Percentiles rank a stretch among this genome's conserved stretches.
Conservation (phyloP, 352 stramenopile genomes). For the Peronospora belbahrii region DNA sequence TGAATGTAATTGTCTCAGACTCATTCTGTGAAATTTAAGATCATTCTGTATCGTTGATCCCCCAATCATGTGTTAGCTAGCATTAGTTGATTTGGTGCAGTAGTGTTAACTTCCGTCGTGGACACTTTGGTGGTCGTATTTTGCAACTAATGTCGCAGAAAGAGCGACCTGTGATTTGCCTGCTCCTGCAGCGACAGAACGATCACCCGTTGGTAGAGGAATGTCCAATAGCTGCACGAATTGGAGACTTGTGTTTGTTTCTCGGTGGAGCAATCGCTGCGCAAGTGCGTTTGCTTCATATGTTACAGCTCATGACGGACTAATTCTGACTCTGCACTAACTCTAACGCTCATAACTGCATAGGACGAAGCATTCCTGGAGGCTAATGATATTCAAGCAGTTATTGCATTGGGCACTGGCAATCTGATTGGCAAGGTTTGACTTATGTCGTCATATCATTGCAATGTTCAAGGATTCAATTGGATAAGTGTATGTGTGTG, state of each 20-base stretch:
- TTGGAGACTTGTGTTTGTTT: constrained; percentile 45
- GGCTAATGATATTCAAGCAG: constrained; percentile 32
- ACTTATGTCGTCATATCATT: background rate
- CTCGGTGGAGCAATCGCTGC: constrained; percentile 49
- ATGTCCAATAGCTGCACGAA: constrained; percentile 38
- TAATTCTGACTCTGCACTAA: too few relatives aligned
- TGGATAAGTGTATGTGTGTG: background rate
- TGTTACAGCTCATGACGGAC: background rate
- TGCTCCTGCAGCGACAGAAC: constrained; percentile 36
- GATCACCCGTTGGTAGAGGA: constrained; percentile 43
- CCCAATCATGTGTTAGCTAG: too few relatives aligned
- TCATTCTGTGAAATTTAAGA: too few relatives aligned
- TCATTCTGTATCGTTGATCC: too few relatives aligned
- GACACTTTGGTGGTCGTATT: too few relatives aligned
- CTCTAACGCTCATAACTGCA: background rate
- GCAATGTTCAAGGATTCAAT: background rate
- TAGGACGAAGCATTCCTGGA: constrained; percentile 40
- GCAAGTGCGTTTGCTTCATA: constrained; percentile 23
- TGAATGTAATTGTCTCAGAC: too few relatives aligned
- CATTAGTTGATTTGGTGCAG: too few relatives aligned
- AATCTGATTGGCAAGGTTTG: constrained; percentile 39
- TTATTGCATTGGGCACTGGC: constrained; percentile 57
- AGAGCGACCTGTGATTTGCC: constrained; percentile 22
- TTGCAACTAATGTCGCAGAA: too few relatives aligned
- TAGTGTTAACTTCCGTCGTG: too few relatives aligned